Evolutionary conservation across 352 stramenopile genomes (phyloP).

Genomic region (Phytophthora pluvialis): DNA sequence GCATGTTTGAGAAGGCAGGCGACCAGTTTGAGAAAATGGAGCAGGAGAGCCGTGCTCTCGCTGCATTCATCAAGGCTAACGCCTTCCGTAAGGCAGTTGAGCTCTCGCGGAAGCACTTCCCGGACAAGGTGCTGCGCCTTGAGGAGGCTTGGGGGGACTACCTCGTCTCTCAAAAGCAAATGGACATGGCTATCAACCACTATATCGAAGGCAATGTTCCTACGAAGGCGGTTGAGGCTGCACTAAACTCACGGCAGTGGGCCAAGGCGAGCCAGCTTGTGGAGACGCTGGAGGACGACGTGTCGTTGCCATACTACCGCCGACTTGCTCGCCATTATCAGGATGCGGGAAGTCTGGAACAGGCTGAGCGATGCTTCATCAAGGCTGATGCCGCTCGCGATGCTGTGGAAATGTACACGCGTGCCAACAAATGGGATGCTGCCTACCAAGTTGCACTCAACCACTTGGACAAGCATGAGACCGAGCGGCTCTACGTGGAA

Average conservation of each 20-base stretch:
- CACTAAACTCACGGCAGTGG: slow-evolving; percentile 94
- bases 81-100: slow-evolving; percentile 94
- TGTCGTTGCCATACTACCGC: slow-evolving; percentile 91
- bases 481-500: slow-evolving; percentile 92
- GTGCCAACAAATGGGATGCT: slow-evolving; percentile 92
- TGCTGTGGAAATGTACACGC: slow-evolving; percentile 95
- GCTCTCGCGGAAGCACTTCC: slow-evolving; percentile 91
- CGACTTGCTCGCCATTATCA: slow-evolving; percentile 92
- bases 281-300: slow-evolving; percentile 90
- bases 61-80: slow-evolving; percentile 93
- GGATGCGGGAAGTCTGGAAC: slow-evolving; percentile 80
- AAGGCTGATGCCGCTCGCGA: slow-evolving; percentile 88
- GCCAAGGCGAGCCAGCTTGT: slow-evolving; percentile 93
- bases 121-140: slow-evolving; percentile 90
- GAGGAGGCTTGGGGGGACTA: slow-evolving; percentile 95
- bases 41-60: slow-evolving; percentile 89
- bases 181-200: slow-evolving; percentile 97
- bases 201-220: slow-evolving; percentile 95
- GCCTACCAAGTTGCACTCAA: slow-evolving; percentile 93
- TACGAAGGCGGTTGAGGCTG: slow-evolving; percentile 93
- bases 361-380: slow-evolving; percentile 94
- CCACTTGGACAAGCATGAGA: slow-evolving; percentile 94
- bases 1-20: slow-evolving; percentile 94
- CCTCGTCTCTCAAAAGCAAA: slow-evolving; percentile 92
- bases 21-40: slow-evolving; percentile 95